Base-by-base conservation (phyloP, 2,329 filamentous ascomycete genomes). In the Cladophialophora carrionii region DNA sequence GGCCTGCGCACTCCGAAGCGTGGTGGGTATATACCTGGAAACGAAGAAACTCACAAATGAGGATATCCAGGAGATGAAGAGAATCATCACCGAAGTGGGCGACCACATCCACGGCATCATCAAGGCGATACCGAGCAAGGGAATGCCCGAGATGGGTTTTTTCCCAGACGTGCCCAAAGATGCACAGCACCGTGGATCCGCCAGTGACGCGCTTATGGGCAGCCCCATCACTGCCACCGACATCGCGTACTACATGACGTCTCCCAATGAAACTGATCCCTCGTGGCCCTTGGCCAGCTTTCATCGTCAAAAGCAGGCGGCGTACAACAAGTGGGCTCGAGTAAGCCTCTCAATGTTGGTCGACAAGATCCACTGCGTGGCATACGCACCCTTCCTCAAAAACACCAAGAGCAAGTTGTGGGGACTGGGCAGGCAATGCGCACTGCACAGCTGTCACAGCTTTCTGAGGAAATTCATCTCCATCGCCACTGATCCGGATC, bases 381-480 rank as follows among this genome's bases (percentile, higher is more conserved):
- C 79, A 24, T 82, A 81, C 66, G 79, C 80, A 63, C 79, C 80
- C 7, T 81, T 82, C 49, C 71, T 82, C 17, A 82, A 81, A 66
- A 81, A 81, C 62, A 77, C 78, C 17, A 79, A 78, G 62, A 81
- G 79, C 69, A 77, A 78, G 31, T 76, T 82, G 22, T 82, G 80
- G 80, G 76, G 75, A 8, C 73, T 76, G n/a, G 79, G 78, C 24
- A 75, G 80, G 57, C 78, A 81, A 62, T 80, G 79, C 64, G 80
- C 80, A 8, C 72, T 82, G 46, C 79, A 78, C 17, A 78, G 79
- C 64, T 81, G 79, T 57, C 79, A 81, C 70, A 78, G 78, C 1
- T 82, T 80, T 59, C 79, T 82, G 78, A 76, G 80, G 54, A 82
- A 82, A 57, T 82, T 82, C 58, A 78, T 81, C 22, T 76, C 76